These are phyloP conservation scores for Candida wancherniae DNA, from an alignment of 805 yeast genomes.

Conservation along the genomic window DNA sequence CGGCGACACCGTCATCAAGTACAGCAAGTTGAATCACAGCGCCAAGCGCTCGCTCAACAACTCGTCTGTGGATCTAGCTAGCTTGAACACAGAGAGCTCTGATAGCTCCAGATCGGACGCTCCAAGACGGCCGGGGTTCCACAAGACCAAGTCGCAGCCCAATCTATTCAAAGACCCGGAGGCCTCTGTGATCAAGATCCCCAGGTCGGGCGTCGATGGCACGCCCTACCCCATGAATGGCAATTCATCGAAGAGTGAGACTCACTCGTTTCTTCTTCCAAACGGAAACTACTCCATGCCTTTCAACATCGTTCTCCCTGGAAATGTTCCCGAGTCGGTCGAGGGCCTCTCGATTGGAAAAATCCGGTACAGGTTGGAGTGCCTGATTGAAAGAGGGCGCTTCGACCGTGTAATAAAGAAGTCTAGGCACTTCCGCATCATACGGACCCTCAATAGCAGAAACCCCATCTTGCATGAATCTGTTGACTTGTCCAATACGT, in stretches of 20 bases:
- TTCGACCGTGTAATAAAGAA: constrained; percentile 35
- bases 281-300: constrained; percentile 52
- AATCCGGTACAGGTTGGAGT: constrained; percentile 39
- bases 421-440: constrained; percentile 39
- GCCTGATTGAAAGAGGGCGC: constrained; percentile 39
- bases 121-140: constrained; percentile 22
- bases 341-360: constrained; percentile 45
- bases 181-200: constrained; percentile 21
- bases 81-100: constrained; percentile 2
- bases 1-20: constrained; percentile 30
- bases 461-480: constrained; percentile 38
- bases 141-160: constrained; percentile 32
- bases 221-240: constrained; percentile 27
- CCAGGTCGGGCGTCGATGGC: constrained; percentile 38
- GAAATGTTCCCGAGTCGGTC: constrained; percentile 45
- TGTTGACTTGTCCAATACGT: constrained; percentile 44
- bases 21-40: constrained; percentile 16
- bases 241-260: constrained; percentile 6
- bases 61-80: constrained; percentile 10
- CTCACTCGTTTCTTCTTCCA: constrained; percentile 40
- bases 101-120: constrained; percentile 8
- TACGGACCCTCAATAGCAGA: constrained; percentile 40
- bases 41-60: constrained; percentile 11
- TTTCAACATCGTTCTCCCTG: constrained; percentile 40
- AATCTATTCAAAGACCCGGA: constrained; percentile 12